phyloP scores from a whole-genome alignment of 257 asterid species.

The Catharanthus roseus region DNA sequence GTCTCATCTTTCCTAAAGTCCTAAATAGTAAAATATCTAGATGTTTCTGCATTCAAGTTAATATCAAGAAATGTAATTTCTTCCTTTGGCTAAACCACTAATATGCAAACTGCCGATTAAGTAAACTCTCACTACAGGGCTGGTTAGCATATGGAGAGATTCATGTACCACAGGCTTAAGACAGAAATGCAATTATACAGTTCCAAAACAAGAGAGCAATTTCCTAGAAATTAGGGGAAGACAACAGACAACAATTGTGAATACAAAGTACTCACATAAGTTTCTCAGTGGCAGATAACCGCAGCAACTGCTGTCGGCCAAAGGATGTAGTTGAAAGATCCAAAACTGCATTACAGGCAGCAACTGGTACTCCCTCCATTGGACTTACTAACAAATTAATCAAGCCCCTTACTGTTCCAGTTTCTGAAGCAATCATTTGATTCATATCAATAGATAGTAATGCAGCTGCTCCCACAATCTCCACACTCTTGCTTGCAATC shows the following conservation, averaged over 20 bases:
- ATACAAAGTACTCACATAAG: conserved; percentile 49
- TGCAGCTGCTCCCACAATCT: conserved; percentile 58
- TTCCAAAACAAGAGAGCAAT: not conserved
- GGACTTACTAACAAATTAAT: conserved; percentile 37
- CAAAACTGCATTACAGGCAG: conserved; percentile 64
- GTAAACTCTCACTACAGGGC: not conserved
- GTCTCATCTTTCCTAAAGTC: not conserved
- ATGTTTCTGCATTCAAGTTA: not conserved
- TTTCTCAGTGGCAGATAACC: conserved; percentile 39
- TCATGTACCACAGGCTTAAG: not conserved
- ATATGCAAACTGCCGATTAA: not conserved
- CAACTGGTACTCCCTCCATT: conserved; percentile 34
- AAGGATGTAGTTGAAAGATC: conserved; percentile 57
- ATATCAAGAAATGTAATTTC: not conserved
- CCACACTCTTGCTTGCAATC: conserved; percentile 43
- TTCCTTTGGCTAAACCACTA: not conserved
- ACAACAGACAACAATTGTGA: not conserved
- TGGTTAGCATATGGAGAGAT: not conserved
- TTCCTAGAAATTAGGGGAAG: not conserved
- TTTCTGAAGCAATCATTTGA: conserved; percentile 49
- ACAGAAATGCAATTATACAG: not conserved
- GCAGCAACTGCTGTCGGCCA: conserved; percentile 51
- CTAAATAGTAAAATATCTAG: not conserved
- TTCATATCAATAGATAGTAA: conserved; percentile 52
- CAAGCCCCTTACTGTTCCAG: conserved; percentile 45